These are phyloP conservation scores for Neofusicoccum sp. DNA, from an alignment of 2,329 filamentous ascomycete species.

Conservation along the genomic window DNA sequence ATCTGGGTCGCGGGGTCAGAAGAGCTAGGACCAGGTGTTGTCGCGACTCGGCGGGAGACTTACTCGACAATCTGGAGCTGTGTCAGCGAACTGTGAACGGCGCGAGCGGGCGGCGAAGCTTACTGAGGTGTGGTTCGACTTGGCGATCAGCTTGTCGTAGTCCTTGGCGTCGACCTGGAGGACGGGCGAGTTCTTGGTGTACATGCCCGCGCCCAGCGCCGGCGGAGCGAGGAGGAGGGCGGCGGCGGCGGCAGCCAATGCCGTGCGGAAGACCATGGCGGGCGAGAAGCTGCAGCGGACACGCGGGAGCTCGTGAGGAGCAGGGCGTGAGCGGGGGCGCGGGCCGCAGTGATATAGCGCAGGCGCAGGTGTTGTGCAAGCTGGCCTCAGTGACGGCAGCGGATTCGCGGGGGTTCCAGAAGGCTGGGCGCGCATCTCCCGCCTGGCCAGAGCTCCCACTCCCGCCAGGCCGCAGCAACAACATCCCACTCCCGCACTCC, in stretches of 20 bases:
- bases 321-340: background rate
- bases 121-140: constrained; percentile 91
- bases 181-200: constrained; percentile 84
- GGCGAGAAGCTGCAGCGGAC: constrained; percentile 18
- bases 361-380: constrained; percentile 8
- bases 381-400: constrained; percentile 20
- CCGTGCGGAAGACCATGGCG: constrained; percentile 39
- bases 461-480: background rate
- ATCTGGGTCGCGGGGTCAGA: constrained; percentile 60
- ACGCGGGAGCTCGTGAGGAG: background rate
- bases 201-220: constrained; percentile 70
- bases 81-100: background rate
- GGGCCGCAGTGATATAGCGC: constrained; percentile 7
- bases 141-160: constrained; percentile 80
- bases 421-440: constrained; percentile 13
- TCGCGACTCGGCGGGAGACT: constrained; percentile 8
- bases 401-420: constrained; percentile 20
- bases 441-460: constrained; percentile 19
- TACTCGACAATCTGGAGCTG: constrained; percentile 33
- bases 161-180: constrained; percentile 77
- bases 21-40: constrained; percentile 13
- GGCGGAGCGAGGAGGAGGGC: constrained; percentile 69
- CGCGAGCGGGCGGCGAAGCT: constrained; percentile 35
- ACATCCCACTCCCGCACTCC: background rate
- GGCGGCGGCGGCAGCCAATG: constrained; percentile 56